Percentiles rank a stretch among this genome's conserved stretches.
These are phyloP conservation scores for Claviceps sp. DNA, from an alignment of 2,329 filamentous ascomycete genomes.

Conservation along the genomic window DNA sequence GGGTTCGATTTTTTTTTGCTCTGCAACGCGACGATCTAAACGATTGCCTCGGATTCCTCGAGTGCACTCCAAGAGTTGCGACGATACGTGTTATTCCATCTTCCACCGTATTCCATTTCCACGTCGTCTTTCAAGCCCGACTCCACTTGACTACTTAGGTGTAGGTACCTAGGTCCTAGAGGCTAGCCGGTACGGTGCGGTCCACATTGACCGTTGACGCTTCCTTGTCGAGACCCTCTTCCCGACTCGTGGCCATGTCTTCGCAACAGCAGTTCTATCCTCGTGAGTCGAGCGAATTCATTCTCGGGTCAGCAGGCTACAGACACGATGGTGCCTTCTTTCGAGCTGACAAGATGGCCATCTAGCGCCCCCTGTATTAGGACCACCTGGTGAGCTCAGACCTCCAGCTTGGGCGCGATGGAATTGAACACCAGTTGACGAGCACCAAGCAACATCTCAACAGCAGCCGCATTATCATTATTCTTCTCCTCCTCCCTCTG, in stretches of 20 bases:
- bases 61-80: too few relatives aligned
- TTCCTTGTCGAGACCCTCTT: background rate
- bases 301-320: background rate
- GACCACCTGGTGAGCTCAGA: constrained; percentile 14
- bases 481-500: background rate
- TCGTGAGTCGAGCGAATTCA: constrained; percentile 21
- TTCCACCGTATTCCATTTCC: too few relatives aligned
- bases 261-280: constrained; percentile 31
- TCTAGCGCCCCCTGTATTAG: constrained; percentile 8
- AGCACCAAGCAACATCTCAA: constrained; percentile 6
- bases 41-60: too few relatives aligned
- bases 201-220: background rate
- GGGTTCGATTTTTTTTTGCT: too few relatives aligned
- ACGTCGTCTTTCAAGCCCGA: too few relatives aligned
- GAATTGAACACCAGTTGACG: background rate
- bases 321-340: background rate
- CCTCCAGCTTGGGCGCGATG: background rate
- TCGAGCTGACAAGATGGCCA: background rate
- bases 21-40: too few relatives aligned
- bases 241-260: constrained; percentile 20
- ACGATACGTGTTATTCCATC: too few relatives aligned
- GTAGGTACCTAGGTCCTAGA: too few relatives aligned
- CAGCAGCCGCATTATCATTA: constrained; percentile 9
- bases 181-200: too few relatives aligned
- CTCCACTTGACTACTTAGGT: too few relatives aligned